Percentiles rank a stretch among this genome's conserved stretches.
Conservation (phyloP, 768 basidiomycete species). For the Chlorophyllum brunneum region DNA sequence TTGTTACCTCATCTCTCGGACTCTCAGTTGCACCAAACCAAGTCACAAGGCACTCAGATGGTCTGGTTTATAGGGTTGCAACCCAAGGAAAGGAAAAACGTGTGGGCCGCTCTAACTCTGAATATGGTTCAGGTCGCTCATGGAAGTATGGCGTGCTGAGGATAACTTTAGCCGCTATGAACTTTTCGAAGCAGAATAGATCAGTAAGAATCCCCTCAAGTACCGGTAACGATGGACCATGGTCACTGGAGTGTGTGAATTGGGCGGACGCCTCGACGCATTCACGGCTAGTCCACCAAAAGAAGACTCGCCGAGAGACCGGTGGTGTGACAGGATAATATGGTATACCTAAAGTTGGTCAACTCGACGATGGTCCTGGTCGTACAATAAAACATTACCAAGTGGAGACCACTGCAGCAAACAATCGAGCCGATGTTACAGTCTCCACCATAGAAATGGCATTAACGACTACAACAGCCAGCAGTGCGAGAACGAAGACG, state of each 20-base stretch:
- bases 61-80: conserved; percentile 15
- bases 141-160: conserved; percentile 25
- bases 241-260: conserved; percentile 16
- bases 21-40: no score
- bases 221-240: conserved; percentile 17
- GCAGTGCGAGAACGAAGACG: conserved; percentile 19
- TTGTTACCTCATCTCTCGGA: no score
- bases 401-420: conserved; percentile 19
- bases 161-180: conserved; percentile 20
- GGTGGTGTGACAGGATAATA: no score
- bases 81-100: conserved; percentile 14
- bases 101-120: conserved; percentile 8
- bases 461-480: conserved; percentile 20
- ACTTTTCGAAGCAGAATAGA: no score
- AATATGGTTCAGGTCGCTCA: conserved; percentile 12
- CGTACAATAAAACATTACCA: no score
- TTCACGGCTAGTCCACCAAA: no score
- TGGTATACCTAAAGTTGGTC: no score
- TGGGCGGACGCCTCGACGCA: no score
- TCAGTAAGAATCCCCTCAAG: conserved; percentile 18
- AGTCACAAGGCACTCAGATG: no score
- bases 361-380: no score
- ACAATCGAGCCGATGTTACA: conserved; percentile 20
- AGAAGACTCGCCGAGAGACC: no score
- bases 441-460: conserved; percentile 13